phyloP scores from a whole-genome alignment of 768 basidiomycete genomes.

The Panellus pusillus region DNA sequence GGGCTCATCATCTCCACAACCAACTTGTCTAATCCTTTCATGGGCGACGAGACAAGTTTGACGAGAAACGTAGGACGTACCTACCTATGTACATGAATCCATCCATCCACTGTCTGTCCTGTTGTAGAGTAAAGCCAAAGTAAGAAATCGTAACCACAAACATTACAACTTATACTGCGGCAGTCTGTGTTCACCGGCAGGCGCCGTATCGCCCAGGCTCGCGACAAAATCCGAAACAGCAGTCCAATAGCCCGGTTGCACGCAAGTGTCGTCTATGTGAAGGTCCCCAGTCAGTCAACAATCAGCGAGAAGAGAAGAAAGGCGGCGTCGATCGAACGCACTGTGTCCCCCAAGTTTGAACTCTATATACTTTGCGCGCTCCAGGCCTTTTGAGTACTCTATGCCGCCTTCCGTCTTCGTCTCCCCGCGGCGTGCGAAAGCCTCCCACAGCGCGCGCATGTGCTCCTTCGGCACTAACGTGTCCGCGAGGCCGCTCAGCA shows the following conservation, averaged over 20 bases:
- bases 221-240: conserved; percentile 50
- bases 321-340: conserved; percentile 27
- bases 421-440: conserved; percentile 55
- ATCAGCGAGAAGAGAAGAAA: neutral
- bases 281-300: neutral
- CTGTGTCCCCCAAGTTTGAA: conserved; percentile 58
- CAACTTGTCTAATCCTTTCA: too few species aligned
- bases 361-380: conserved; percentile 56
- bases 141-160: too few species aligned
- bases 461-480: conserved; percentile 75
- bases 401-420: conserved; percentile 37
- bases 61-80: too few species aligned
- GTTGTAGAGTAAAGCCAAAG: too few species aligned
- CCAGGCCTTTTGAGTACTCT: conserved; percentile 47
- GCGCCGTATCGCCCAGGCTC: conserved; percentile 14
- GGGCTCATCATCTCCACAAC: too few species aligned
- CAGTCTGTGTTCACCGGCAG: too few species aligned
- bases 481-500: conserved; percentile 75
- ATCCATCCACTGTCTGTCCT: too few species aligned
- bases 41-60: too few species aligned
- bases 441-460: conserved; percentile 74
- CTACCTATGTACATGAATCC: too few species aligned
- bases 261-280: conserved; percentile 51
- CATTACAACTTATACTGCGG: too few species aligned
- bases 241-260: conserved; percentile 55